Evolutionary conservation across 495 filamentous ascomycete genomes (phyloP), one percentile per base, ranked within the genome.

Genomic region (Collariella sp.): DNA sequence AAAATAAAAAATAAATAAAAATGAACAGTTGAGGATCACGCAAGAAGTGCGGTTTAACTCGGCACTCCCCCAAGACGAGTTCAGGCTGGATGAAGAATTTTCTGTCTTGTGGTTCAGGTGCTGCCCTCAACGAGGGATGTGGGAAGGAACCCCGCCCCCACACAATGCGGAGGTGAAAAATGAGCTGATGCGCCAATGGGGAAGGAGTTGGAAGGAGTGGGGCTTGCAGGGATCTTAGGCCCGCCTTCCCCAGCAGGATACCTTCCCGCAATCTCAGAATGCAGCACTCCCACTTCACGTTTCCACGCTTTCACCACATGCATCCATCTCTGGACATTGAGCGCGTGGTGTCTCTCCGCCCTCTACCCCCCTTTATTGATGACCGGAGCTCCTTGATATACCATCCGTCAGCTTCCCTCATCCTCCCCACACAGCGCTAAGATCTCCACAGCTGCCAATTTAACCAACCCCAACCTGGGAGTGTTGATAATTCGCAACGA

Each of bases 361-460:
- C 38, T 29, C 31, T 15, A 18, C 36, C 52, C 52, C 39, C 55
- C 46, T 47, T 46, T 40, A 35, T 24, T 31, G 15, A 48, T 38
- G 24, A 13, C 23, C n/a, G n/a, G n/a, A n/a, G n/a, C n/a, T n/a
- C n/a, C n/a, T n/a, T n/a, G 12, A 46, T 54, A 47, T 42, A 45
- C n/a, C 33, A 22, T 41, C 47, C 40, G 24, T 26, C 29, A 29
- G 22, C 16, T 10, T 35, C 43, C 11, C 15, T 19, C 31, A 33
- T 41, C 15, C 54, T 47, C 42, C 54, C 58, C 57, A 56, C 54
- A 41, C 58, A 36, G 53, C 46, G 33, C 55, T 20, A 59, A 36
- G 19, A 60, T 42, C 51, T 49, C 58, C 58, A 49, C 61, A 60
- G 60, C 63, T 64, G 59, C 54, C 61, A 60, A 63, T 52, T 49